Evolutionary conservation across 2,329 filamentous ascomycete genomes (phyloP), one percentile per base, ranked within the genome.

Genomic region (Stenocarpella maydis): DNA sequence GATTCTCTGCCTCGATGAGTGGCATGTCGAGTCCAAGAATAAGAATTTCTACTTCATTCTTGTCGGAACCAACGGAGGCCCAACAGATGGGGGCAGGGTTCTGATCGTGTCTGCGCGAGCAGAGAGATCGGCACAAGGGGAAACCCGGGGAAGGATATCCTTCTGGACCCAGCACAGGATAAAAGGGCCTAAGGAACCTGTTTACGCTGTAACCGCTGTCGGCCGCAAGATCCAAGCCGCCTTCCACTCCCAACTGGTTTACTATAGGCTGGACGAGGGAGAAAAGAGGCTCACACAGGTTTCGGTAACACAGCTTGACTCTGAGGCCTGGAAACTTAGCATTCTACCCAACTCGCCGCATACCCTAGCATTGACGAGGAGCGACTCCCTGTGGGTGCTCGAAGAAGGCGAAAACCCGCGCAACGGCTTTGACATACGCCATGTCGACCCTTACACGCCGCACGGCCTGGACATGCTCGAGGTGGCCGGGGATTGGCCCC

Each of bases 21-120:
- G 92, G 92, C 77, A 82, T 6, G 88, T 87, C 71, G 79, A 82
- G 39, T 86, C 87, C 67, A 83, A 87, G 45, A 83, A 82, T n/a
- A 87, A 85, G 67, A 83, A 79, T 0, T 91, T 90, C 77, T 83
- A 86, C 1, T 91, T 89, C 75, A 82, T 93, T 39, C 82, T 93
- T 17, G 84, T 92, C 14, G 84, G 87, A 4, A 88, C 87, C 0
- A 82, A 82, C 39, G 70, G 70, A 4, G 43, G 41, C 15, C 34
- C 50, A n/a, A 12, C 5, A 7, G 43, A 67, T 21, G 79, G 80
- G 12, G 88, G 89, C 1, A 81, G 84, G 6, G 79, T 92, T 15
- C 74, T 90, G 24, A 82, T 92, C 9, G 82, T 90, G 17, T 85
- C 87, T 1, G 81, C 86, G 8, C 81, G 83, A 52, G 77, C 71